These are phyloP conservation scores for Metarhizium rileyi DNA, from an alignment of 2,329 filamentous ascomycete species.

Conservation along the genomic window DNA sequence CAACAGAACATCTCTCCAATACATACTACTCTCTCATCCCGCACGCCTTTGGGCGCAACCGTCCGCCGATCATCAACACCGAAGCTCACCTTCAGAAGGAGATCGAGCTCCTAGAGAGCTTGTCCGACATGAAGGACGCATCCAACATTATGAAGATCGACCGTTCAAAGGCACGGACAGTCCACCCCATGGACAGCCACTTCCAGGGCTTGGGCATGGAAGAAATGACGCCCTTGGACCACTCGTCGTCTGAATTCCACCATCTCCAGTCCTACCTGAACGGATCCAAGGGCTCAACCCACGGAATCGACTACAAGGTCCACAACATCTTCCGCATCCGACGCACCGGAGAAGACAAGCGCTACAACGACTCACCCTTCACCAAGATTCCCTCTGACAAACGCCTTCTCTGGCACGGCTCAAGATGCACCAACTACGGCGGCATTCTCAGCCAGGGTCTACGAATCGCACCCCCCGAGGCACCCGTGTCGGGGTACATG, in stretches of 20 bases:
- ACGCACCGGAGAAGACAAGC: constrained; percentile 59
- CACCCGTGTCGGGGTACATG: constrained; percentile 73
- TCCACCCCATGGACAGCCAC: constrained; percentile 62
- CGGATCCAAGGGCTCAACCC: constrained; percentile 57
- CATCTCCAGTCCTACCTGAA: constrained; percentile 59
- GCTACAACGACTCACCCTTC: constrained; percentile 51
- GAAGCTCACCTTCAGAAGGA: constrained; percentile 57
- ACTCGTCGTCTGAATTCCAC: constrained; percentile 49
- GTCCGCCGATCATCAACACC: constrained; percentile 57
- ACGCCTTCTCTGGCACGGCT: constrained; percentile 81
- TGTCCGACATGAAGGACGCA: constrained; percentile 79
- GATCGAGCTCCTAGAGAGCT: constrained; percentile 67
- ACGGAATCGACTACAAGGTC: constrained; percentile 49
- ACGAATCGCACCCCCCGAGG: constrained; percentile 80
- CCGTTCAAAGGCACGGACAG: constrained; percentile 33
- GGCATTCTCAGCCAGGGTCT: constrained; percentile 82
- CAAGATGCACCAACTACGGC: constrained; percentile 72
- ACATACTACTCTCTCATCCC: constrained; percentile 75
- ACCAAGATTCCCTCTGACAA: constrained; percentile 51
- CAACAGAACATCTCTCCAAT: constrained; percentile 60
- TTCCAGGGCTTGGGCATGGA: constrained; percentile 61
- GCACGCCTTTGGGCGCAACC: constrained; percentile 65
- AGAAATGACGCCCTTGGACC: constrained; percentile 64
- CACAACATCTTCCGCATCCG: constrained; percentile 77
- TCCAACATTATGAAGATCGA: constrained; percentile 65